A percentile compares a stretch with the other conserved stretches of the same genome.
Conservation (phyloP, 176 grass and related monocot genomes). For the Typha latifolia region DNA sequence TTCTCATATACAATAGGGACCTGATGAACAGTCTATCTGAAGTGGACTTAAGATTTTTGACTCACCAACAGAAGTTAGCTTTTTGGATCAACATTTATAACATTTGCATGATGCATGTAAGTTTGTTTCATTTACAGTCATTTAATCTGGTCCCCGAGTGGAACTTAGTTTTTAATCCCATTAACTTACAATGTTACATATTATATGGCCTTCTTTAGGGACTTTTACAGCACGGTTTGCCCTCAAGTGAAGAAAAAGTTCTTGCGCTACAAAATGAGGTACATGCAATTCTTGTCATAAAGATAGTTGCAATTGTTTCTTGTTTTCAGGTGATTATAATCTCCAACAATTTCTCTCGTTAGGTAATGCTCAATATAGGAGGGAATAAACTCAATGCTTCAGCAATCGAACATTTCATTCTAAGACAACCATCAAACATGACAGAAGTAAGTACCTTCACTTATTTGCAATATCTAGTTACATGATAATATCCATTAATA, state of each 20-base stretch:
- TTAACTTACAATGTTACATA: not conserved
- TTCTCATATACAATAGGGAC: constrained; percentile 24
- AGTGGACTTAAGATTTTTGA: constrained; percentile 49
- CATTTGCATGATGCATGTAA: constrained; percentile 93
- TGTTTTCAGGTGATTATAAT: not conserved
- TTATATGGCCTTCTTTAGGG: constrained; percentile 27
- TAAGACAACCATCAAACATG: constrained; percentile 53
- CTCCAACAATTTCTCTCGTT: not conserved
- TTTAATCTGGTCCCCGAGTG: not conserved
- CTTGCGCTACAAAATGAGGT: constrained; percentile 59
- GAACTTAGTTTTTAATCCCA: not conserved
- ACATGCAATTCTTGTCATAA: not conserved
- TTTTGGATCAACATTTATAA: constrained; percentile 95
- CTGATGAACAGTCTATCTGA: constrained; percentile 53
- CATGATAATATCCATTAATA: not conserved
- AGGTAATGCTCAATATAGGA: constrained; percentile 66
- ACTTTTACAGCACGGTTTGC: constrained; percentile 69
- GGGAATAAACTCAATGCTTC: constrained; percentile 61
- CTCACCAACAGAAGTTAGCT: constrained; percentile 63
- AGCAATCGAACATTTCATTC: constrained; percentile 63
- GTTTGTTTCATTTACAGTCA: constrained; percentile 15
- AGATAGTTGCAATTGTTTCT: not conserved
- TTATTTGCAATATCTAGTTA: not conserved
- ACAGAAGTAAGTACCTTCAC: constrained; percentile 32
- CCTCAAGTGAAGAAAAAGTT: constrained; percentile 62